Conservation (phyloP, 176 grass and related monocot genomes). For the Triticum aestivum region DNA sequence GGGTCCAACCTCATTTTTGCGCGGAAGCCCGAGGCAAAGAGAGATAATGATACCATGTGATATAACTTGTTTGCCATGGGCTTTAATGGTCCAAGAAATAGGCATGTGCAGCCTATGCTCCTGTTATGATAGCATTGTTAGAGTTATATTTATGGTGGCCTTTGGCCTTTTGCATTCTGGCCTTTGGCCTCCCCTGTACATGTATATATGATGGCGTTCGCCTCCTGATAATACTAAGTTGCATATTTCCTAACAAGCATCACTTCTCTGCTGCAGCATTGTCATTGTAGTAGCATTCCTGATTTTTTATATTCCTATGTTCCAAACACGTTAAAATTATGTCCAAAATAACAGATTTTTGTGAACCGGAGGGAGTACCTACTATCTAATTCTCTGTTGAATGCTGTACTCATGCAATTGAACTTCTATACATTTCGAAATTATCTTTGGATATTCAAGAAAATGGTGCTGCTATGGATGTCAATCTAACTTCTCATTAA, state of each 20-base stretch:
- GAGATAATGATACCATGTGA: neutral
- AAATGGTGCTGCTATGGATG: slow-evolving; percentile 7
- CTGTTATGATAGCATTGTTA: neutral
- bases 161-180: too few species aligned
- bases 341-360: neutral
- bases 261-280: neutral
- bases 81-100: neutral
- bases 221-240: too few species aligned
- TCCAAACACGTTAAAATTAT: neutral
- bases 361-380: neutral
- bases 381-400: slow-evolving; percentile 5
- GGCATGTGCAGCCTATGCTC: neutral
- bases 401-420: neutral
- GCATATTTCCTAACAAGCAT: neutral
- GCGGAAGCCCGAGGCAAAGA: neutral
- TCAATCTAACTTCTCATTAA: slow-evolving; percentile 16
- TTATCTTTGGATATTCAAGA: neutral
- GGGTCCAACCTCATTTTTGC: neutral
- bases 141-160: too few species aligned
- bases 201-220: too few species aligned
- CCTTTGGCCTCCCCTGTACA: too few species aligned
- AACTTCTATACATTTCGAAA: neutral
- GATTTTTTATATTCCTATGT: neutral
- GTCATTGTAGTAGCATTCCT: neutral
- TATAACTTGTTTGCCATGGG: neutral